These are phyloP conservation scores for Globisporangium spiculum DNA, from an alignment of 352 stramenopile genomes.

Conservation along the genomic window DNA sequence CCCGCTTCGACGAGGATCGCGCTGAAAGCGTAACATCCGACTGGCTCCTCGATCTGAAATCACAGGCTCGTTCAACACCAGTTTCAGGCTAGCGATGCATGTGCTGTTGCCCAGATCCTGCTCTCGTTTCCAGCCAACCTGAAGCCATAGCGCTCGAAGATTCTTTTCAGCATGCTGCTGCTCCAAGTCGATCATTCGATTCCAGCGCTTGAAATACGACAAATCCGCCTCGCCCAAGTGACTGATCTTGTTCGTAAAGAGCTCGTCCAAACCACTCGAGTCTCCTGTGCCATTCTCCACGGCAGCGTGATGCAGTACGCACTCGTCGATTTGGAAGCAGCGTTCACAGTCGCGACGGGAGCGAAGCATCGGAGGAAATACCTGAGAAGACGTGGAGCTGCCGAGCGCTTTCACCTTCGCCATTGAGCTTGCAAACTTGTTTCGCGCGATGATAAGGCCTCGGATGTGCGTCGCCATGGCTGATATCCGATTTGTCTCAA, in stretches of 20 bases:
- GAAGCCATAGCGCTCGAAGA: slow-evolving; percentile 63
- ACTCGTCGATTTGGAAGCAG: slow-evolving; percentile 86
- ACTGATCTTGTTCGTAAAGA: slow-evolving; percentile 55
- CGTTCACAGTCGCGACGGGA: slow-evolving; percentile 59
- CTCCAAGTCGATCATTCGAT: slow-evolving; percentile 67
- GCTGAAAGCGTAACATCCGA: slow-evolving; percentile 46
- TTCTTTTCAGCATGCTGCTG: slow-evolving; percentile 72
- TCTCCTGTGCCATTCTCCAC: slow-evolving; percentile 66
- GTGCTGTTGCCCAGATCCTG: slow-evolving; percentile 41
- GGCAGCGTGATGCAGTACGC: slow-evolving; percentile 79
- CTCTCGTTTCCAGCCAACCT: slow-evolving; percentile 58
- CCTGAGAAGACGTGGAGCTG: slow-evolving; percentile 38
- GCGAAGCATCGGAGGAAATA: slow-evolving; percentile 74
- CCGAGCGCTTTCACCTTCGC: slow-evolving; percentile 56
- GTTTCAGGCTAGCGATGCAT: slow-evolving; percentile 51
- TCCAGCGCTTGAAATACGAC: slow-evolving; percentile 76
- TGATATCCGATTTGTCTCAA: slow-evolving; percentile 66
- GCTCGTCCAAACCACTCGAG: slow-evolving; percentile 65
- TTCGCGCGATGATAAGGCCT: slow-evolving; percentile 65
- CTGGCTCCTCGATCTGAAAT: slow-evolving; percentile 30
- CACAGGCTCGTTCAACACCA: slow-evolving; percentile 43
- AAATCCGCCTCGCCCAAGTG: slow-evolving; percentile 56
- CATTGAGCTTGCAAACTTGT: slow-evolving; percentile 65
- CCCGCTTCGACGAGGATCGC: slow-evolving; percentile 33
- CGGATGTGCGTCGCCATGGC: slow-evolving; percentile 56